These are phyloP conservation scores for Danielia reshetovae DNA, from an alignment of 805 yeast genomes.

Conservation along the genomic window DNA sequence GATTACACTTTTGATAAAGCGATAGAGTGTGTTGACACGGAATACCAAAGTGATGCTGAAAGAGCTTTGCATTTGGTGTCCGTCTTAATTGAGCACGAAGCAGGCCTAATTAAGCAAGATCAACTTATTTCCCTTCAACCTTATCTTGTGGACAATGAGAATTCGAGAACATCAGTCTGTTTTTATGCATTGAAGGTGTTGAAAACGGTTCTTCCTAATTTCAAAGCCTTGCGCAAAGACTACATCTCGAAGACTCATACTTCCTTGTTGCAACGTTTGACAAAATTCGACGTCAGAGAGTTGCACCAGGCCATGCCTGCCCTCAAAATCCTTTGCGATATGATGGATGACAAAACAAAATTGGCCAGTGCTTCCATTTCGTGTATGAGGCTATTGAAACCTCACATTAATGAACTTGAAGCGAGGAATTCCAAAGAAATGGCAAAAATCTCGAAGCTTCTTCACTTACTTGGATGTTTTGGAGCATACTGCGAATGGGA, in stretches of 20 bases:
- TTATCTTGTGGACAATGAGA: conserved; percentile 48
- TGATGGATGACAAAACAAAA: conserved; percentile 43
- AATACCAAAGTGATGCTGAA: neutral
- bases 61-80: conserved; percentile 48
- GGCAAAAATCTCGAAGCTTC: conserved; percentile 43
- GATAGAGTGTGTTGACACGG: conserved; percentile 4
- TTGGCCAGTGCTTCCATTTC: conserved; percentile 63
- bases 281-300: conserved; percentile 58
- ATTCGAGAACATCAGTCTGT: conserved; percentile 38
- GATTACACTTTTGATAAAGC: conserved; percentile 2
- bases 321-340: conserved; percentile 51
- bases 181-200: conserved; percentile 54
- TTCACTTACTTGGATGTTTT: conserved; percentile 65
- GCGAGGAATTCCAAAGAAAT: conserved; percentile 21
- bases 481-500: conserved; percentile 69
- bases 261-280: conserved; percentile 50
- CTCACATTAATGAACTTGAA: conserved; percentile 34
- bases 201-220: conserved; percentile 43
- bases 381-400: conserved; percentile 49
- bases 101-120: conserved; percentile 56
- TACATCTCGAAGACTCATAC: conserved; percentile 49
- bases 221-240: conserved; percentile 43
- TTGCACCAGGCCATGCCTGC: conserved; percentile 73
- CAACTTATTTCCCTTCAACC: conserved; percentile 66
- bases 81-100: conserved; percentile 49